Evolutionary conservation across 2,329 filamentous ascomycete species (phyloP).

Genomic region (Diaporthe eres): DNA sequence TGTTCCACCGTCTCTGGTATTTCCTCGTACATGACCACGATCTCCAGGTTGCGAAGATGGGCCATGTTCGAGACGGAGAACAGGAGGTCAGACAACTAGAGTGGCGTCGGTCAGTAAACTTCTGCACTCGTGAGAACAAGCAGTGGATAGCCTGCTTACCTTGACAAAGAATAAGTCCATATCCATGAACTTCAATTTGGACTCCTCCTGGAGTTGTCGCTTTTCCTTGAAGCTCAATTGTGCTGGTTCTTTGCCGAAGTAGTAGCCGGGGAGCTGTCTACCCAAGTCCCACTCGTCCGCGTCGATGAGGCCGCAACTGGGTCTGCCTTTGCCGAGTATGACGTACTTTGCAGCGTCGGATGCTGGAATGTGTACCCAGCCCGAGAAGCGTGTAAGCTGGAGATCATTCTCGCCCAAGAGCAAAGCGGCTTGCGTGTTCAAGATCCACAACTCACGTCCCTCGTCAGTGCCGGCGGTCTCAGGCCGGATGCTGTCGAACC

Average conservation of each 20-base stretch:
- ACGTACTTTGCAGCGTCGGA: constrained; percentile 68
- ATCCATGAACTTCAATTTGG: constrained; percentile 67
- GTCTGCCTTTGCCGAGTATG: constrained; percentile 72
- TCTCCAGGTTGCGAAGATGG: constrained; percentile 69
- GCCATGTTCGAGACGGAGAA: constrained; percentile 69
- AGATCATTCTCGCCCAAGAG: constrained; percentile 76
- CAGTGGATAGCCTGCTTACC: constrained; percentile 56
- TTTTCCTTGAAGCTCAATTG: constrained; percentile 59
- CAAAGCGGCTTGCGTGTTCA: constrained; percentile 75
- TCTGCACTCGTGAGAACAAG: neutral
- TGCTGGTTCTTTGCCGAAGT: constrained; percentile 61
- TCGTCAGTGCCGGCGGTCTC: constrained; percentile 65
- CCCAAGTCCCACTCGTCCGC: constrained; percentile 67
- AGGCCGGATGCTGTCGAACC: constrained; percentile 74
- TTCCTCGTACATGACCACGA: constrained; percentile 73
- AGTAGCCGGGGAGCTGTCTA: constrained; percentile 66
- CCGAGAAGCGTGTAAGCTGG: constrained; percentile 70
- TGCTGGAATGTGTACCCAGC: constrained; percentile 70
- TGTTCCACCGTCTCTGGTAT: constrained; percentile 66
- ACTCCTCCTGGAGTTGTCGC: constrained; percentile 63
- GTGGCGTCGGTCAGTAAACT: constrained; percentile 42
- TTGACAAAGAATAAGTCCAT: constrained; percentile 78
- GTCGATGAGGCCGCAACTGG: constrained; percentile 68
- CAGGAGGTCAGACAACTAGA: constrained; percentile 73
- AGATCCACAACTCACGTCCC: constrained; percentile 76